Base-by-base conservation (phyloP, 176 grass and related monocot genomes). In the Lolium rigidum region DNA sequence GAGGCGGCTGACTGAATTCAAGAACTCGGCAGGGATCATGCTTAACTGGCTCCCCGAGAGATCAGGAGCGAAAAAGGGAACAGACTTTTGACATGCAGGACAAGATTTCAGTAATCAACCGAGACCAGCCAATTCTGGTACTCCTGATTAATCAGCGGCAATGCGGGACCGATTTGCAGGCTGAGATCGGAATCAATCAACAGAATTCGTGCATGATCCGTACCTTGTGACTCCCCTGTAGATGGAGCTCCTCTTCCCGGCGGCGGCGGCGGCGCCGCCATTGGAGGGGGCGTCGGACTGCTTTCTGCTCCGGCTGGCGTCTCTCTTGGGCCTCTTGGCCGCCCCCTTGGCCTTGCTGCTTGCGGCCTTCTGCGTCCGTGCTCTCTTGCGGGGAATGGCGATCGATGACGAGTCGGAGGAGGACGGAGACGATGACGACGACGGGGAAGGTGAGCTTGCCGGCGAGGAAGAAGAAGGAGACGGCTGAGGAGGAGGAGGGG, bases 141-240 rank as follows among this genome's bases (percentile, higher is more conserved):
- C 43, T 9, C 14, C 4, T 51, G 58, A 60, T 7, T 37, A 75
- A 41, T 9, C 13, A 10, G 41, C 22, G 26, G 79, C 79, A 83
- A 82, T 79, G 87, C 73, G 78, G 28, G 82, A 41, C 24, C 14
- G n/a, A 16, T 39, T 47, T 4, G 5, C 9, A 39, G 43, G 13
- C 10, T 25, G 39, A 17, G 61, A 39, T 13, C 37, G 56, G 15
- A 48, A 87, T 51, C 37, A 78, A 38, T 43, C 37, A 55, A 57
- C 37, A 39, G 73, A 76, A n/a, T 38, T 10, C 46, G 80, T 22
- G 77, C 41, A 46, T n/a, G 50, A 71, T 24, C 52, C 38, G 59
- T 84, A 99, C 97, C 94, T 99, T 48, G 97, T 99, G 51, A 96
- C 97, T 16, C 97, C 97, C 83, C 97, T 88, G 76, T 93, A 96